Conservation (phyloP, 495 filamentous ascomycete genomes). For the Cudoniella acicularis region DNA sequence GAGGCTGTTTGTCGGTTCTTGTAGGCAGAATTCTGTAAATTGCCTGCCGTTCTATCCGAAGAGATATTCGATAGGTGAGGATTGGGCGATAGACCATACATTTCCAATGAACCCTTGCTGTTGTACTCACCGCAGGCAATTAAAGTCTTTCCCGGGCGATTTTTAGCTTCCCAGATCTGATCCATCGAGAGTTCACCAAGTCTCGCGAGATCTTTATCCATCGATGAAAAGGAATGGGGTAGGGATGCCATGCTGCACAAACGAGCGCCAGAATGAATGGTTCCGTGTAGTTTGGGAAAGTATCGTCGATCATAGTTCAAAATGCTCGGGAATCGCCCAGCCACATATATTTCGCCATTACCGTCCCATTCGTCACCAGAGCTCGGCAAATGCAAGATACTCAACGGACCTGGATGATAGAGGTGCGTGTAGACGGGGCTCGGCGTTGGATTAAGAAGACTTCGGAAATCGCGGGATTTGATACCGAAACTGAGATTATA, state of each 20-base stretch:
- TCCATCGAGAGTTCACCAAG: conserved; percentile 48
- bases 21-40: conserved; percentile 37
- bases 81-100: conserved; percentile 61
- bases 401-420: conserved; percentile 76
- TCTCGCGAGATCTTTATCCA: conserved; percentile 50
- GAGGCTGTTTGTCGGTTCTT: conserved; percentile 85
- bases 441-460: conserved; percentile 31
- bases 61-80: conserved; percentile 31
- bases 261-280: conserved; percentile 78
- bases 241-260: conserved; percentile 74
- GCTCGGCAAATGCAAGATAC: conserved; percentile 70
- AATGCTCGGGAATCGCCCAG: conserved; percentile 86
- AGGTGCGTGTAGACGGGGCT: conserved; percentile 65
- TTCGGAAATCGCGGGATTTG: conserved; percentile 31
- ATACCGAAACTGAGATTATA: conserved; percentile 10
- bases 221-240: conserved; percentile 60
- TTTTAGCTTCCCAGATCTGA: conserved; percentile 47
- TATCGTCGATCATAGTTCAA: conserved; percentile 84
- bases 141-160: conserved; percentile 51
- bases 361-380: conserved; percentile 44
- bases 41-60: conserved; percentile 33
- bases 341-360: conserved; percentile 71
- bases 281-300: conserved; percentile 73
- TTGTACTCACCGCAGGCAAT: conserved; percentile 94
- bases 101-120: conserved; percentile 81